A percentile compares a stretch with the other conserved stretches of the same genome.
Conservation (phyloP, 2,329 filamentous ascomycete genomes). For the Teratosphaeria zuluensis region DNA sequence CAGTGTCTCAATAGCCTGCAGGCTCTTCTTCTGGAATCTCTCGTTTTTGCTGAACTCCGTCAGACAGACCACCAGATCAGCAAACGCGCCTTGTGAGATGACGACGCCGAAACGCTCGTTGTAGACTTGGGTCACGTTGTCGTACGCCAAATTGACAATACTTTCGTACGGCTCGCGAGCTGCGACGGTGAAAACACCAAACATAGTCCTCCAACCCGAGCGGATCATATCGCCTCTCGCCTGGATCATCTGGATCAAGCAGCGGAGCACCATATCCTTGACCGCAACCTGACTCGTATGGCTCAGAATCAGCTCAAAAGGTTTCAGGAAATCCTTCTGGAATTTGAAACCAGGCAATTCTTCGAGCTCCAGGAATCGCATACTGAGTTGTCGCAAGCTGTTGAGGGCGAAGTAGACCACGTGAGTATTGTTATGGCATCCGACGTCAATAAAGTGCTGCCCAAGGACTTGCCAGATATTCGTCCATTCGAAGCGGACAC, state of each 20-base stretch:
- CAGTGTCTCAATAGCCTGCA: slow-evolving; percentile 89
- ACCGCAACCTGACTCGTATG: slow-evolving; percentile 87
- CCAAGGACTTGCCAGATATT: slow-evolving; percentile 97
- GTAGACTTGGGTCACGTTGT: slow-evolving; percentile 93
- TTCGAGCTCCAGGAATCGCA: slow-evolving; percentile 98
- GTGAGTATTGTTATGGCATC: slow-evolving; percentile 89
- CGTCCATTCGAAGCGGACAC: slow-evolving; percentile 96
- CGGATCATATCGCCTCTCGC: slow-evolving; percentile 92
- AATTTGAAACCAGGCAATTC: slow-evolving; percentile 98
- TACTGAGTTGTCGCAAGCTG: slow-evolving; percentile 86
- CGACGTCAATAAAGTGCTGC: slow-evolving; percentile 95
- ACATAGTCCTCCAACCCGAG: slow-evolving; percentile 98
- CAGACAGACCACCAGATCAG: slow-evolving; percentile 88
- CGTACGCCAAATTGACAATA: slow-evolving; percentile 93
- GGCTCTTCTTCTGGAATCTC: slow-evolving; percentile 95
- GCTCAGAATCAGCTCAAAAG: slow-evolving; percentile 93
- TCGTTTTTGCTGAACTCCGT: slow-evolving; percentile 99
- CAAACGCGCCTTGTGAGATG: slow-evolving; percentile 92
- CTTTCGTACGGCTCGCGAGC: slow-evolving; percentile 87
- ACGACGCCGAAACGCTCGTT: slow-evolving; percentile 92
- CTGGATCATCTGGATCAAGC: slow-evolving; percentile 98
- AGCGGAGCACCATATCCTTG: slow-evolving; percentile 94
- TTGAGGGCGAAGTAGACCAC: slow-evolving; percentile 98
- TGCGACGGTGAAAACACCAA: slow-evolving; percentile 94
- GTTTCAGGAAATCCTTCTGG: slow-evolving; percentile 97